phyloP scores from a whole-genome alignment of 305 asterid species.

The Rubia occidens region DNA sequence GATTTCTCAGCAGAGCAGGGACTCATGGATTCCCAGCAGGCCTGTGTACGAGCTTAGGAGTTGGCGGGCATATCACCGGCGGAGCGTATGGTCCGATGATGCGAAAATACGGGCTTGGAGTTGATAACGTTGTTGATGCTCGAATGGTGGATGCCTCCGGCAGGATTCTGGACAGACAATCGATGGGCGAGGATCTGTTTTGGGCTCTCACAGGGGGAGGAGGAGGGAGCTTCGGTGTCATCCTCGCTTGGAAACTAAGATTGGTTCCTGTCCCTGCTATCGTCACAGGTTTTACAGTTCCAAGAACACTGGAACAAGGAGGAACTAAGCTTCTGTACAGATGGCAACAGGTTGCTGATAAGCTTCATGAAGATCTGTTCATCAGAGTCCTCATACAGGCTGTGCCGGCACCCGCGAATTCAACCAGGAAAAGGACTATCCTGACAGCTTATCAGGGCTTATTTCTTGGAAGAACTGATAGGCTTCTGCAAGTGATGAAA shows the following conservation, averaged over 20 bases:
- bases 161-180: background rate
- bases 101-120: slow-evolving; percentile 8
- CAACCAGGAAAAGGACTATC: background rate
- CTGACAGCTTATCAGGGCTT: background rate
- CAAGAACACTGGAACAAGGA: slow-evolving; percentile 3
- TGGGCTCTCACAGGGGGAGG: background rate
- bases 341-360: slow-evolving; percentile 12
- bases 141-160: slow-evolving; percentile 5
- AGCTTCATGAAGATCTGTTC: background rate
- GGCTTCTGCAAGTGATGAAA: slow-evolving; percentile 6
- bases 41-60: slow-evolving; percentile 3
- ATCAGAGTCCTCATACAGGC: slow-evolving; percentile 1
- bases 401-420: background rate
- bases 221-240: slow-evolving; percentile 5
- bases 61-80: slow-evolving; percentile 6
- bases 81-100: slow-evolving; percentile 10
- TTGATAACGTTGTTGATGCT: slow-evolving; percentile 3
- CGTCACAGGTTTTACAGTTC: slow-evolving; percentile 5
- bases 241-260: slow-evolving; percentile 9
- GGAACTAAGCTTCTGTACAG: background rate
- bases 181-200: too few species aligned
- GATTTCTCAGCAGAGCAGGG: background rate
- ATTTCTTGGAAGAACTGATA: background rate
- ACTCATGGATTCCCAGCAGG: slow-evolving; percentile 5
- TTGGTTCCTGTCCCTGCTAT: background rate